A percentile compares a stretch with the other conserved stretches of the same genome.
Conservation (phyloP, 805 yeast species). For the Candida caryicola region DNA sequence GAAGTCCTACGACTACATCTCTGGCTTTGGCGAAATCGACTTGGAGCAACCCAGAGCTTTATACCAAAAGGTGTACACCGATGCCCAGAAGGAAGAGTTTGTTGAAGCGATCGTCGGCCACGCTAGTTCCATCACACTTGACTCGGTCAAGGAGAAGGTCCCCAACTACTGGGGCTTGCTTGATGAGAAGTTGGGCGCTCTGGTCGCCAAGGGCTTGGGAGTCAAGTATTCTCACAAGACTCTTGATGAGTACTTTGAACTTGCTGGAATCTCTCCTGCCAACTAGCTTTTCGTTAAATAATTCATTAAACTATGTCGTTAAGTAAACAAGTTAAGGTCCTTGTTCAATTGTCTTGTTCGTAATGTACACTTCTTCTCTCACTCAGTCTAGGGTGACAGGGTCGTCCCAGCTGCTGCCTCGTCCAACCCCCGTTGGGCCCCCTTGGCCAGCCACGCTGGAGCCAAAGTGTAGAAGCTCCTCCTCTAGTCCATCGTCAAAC, state of each 20-base stretch:
- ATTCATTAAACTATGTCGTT: no score
- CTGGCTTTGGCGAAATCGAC: constrained; percentile 43
- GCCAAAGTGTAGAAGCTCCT: constrained; percentile 20
- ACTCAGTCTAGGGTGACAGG: constrained; percentile 36
- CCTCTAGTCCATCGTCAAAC: constrained; percentile 32
- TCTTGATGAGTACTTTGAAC: constrained; percentile 31
- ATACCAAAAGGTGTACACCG: constrained; percentile 38
- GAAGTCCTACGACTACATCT: constrained; percentile 34
- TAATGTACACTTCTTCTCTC: no score
- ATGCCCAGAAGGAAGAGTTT: constrained; percentile 29
- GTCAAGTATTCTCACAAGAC: constrained; percentile 32
- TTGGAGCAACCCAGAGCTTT: constrained; percentile 46
- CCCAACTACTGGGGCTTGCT: constrained; percentile 43
- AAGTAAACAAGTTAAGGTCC: no score
- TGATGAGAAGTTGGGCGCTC: constrained; percentile 38
- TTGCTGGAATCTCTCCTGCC: constrained; percentile 21
- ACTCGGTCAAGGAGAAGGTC: constrained; percentile 33
- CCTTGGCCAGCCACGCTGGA: neutral
- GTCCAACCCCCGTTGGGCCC: constrained; percentile 10
- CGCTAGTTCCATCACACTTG: constrained; percentile 30
- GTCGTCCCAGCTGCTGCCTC: constrained; percentile 39
- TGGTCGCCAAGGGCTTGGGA: constrained; percentile 41
- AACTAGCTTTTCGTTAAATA: constrained; percentile 2
- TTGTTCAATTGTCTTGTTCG: no score
- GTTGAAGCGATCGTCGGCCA: constrained; percentile 39